A percentile compares a stretch with the other conserved stretches of the same genome.
Conservation (phyloP, 805 yeast genomes). For the Nakazawaea wickerhamii region DNA sequence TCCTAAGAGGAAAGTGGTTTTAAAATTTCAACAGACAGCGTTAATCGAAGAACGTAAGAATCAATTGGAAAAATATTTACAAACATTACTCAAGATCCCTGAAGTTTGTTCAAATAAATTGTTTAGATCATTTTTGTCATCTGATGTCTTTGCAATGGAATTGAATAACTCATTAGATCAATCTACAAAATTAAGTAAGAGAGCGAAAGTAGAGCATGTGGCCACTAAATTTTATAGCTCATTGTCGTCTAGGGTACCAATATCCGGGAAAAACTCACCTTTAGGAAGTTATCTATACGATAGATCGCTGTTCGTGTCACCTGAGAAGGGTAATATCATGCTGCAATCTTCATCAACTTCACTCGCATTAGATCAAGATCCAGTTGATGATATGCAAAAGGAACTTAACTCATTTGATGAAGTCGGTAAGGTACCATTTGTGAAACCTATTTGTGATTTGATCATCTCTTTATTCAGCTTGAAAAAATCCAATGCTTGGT, state of each 20-base stretch:
- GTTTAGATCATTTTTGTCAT: conserved; percentile 72
- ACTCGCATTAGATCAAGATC: neutral
- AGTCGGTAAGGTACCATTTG: conserved; percentile 44
- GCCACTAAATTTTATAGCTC: conserved; percentile 31
- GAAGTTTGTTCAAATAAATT: conserved; percentile 69
- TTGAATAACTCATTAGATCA: conserved; percentile 12
- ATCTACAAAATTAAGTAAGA: conserved; percentile 5
- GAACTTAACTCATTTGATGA: conserved; percentile 48
- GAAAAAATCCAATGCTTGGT: conserved; percentile 59
- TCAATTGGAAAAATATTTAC: conserved; percentile 59
- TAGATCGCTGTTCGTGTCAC: conserved; percentile 19
- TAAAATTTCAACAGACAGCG: conserved; percentile 62
- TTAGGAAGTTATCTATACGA: conserved; percentile 28
- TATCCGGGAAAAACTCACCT: neutral
- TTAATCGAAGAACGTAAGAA: conserved; percentile 59
- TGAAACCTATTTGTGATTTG: conserved; percentile 77
- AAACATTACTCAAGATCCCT: conserved; percentile 50
- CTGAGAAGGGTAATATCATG: no score
- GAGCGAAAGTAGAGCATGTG: conserved; percentile 24
- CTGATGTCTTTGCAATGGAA: conserved; percentile 47
- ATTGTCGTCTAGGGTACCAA: conserved; percentile 9
- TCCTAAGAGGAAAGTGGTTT: conserved; percentile 61
- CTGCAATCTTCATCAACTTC: no score
- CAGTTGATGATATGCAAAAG: conserved; percentile 44
- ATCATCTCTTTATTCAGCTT: conserved; percentile 66